Conservation (phyloP, 768 basidiomycete genomes). For the Amanita muscaria region DNA sequence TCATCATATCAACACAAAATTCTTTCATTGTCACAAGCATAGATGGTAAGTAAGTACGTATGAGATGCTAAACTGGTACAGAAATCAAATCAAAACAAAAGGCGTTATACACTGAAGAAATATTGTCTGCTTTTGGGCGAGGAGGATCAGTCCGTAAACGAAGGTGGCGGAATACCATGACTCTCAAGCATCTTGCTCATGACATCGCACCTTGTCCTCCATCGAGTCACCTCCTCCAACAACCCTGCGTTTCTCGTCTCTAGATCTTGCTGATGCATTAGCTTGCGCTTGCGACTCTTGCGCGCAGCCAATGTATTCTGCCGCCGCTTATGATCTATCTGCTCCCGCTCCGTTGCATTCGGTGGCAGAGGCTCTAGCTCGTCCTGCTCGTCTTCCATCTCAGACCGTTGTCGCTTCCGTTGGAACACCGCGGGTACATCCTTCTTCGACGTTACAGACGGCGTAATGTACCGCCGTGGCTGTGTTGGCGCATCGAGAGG, state of each 20-base stretch:
- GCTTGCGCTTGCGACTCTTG: constrained; percentile 65
- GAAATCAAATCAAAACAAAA: not conserved
- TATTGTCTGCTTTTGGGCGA: not conserved
- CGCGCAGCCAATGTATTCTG: constrained; percentile 79
- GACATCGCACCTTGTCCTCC: constrained; percentile 21
- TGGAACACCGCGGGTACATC: constrained; percentile 60
- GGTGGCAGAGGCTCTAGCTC: constrained; percentile 28
- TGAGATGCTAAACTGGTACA: no score
- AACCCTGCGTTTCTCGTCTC: constrained; percentile 40
- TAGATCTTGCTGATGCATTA: constrained; percentile 55
- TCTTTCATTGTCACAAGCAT: no score
- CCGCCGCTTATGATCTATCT: constrained; percentile 70
- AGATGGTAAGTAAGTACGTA: no score
- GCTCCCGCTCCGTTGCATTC: constrained; percentile 43
- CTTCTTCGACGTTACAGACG: constrained; percentile 66
- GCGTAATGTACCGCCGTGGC: constrained; percentile 51
- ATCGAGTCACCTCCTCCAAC: constrained; percentile 26
- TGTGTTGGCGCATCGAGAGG: constrained; percentile 72
- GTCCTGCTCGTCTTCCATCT: constrained; percentile 41
- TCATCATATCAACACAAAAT: no score
- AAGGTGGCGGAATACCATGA: constrained; percentile 1
- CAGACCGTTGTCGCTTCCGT: constrained; percentile 49
- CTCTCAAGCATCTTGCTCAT: constrained; percentile 1
- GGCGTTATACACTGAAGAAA: not conserved
- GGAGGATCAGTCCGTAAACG: constrained; percentile 1